phyloP scores from a whole-genome alignment of 768 basidiomycete genomes.

The Mycena venus region DNA sequence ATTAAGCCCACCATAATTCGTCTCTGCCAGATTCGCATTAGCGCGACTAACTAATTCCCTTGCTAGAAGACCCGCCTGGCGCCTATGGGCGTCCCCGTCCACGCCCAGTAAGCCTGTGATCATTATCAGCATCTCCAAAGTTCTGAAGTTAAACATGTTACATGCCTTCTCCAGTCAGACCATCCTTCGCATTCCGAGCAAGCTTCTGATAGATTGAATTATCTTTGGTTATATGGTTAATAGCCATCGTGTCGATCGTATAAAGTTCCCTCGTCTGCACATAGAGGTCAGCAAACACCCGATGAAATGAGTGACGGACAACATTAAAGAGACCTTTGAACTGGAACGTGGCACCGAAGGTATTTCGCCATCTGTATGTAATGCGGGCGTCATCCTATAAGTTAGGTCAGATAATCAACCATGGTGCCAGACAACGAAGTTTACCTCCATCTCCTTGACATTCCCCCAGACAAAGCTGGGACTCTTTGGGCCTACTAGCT shows the following conservation, averaged over 20 bases:
- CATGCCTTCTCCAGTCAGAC: neutral
- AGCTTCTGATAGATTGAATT: neutral
- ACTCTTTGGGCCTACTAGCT: neutral
- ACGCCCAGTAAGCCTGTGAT: constrained; percentile 10
- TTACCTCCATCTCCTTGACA: constrained; percentile 5
- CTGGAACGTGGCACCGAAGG: constrained; percentile 9
- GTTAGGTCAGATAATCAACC: neutral
- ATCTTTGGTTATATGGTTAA: constrained; percentile 5
- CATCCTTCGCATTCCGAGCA: neutral
- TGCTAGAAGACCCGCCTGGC: neutral
- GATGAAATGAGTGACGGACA: neutral
- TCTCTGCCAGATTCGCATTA: neutral
- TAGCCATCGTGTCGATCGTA: neutral
- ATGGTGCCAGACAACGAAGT: no score
- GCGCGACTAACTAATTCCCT: no score
- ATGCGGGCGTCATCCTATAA: neutral
- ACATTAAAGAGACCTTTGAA: constrained; percentile 9
- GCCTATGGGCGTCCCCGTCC: constrained; percentile 11
- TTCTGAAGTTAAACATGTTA: neutral
- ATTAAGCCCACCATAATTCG: constrained; percentile 6
- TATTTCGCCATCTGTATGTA: neutral
- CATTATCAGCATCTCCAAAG: no score
- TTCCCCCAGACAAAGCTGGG: constrained; percentile 10
- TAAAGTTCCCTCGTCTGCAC: neutral
- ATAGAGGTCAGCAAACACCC: neutral